These are phyloP conservation scores for Ophiostoma montium DNA, from an alignment of 2,329 filamentous ascomycete genomes.

Conservation along the genomic window DNA sequence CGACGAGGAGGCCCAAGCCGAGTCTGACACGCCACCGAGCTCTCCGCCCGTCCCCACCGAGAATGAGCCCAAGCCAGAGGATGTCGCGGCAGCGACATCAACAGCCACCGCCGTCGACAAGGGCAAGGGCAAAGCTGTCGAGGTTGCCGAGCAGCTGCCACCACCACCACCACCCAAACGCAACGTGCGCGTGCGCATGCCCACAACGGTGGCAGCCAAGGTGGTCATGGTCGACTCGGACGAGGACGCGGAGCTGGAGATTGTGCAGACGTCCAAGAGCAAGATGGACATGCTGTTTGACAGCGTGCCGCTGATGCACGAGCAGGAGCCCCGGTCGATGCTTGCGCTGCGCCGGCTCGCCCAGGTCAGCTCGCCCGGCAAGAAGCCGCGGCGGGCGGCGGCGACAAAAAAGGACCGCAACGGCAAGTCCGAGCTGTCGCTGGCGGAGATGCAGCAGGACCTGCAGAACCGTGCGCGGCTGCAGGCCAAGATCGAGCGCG, in stretches of 20 bases:
- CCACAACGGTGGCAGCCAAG: conserved; percentile 25
- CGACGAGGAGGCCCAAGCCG: conserved; percentile 21
- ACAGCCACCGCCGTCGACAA: conserved; percentile 28
- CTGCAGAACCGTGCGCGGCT: conserved; percentile 55
- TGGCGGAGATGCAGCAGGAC: conserved; percentile 38
- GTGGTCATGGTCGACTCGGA: conserved; percentile 27
- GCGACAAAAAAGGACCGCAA: conserved; percentile 12
- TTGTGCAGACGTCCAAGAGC: conserved; percentile 35
- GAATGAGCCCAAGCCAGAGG: not conserved
- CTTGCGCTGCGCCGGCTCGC: conserved; percentile 60
- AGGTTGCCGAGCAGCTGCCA: conserved; percentile 16
- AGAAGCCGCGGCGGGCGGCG: conserved; percentile 15
- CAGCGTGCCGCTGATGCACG: conserved; percentile 46
- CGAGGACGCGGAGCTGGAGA: conserved; percentile 46
- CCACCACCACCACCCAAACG: conserved; percentile 24
- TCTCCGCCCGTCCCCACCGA: conserved; percentile 35
- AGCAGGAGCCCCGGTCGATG: conserved; percentile 49
- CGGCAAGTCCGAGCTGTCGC: conserved; percentile 25
- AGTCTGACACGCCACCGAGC: conserved; percentile 49
- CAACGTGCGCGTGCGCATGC: conserved; percentile 35
- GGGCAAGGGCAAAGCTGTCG: conserved; percentile 40
- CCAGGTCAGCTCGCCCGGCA: conserved; percentile 48
- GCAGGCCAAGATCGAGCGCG: conserved; percentile 66
- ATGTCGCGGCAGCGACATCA: not conserved
- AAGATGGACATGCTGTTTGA: conserved; percentile 54